Evolutionary conservation across 352 stramenopile genomes (phyloP).

Genomic region (Blastocystis sp.): DNA sequence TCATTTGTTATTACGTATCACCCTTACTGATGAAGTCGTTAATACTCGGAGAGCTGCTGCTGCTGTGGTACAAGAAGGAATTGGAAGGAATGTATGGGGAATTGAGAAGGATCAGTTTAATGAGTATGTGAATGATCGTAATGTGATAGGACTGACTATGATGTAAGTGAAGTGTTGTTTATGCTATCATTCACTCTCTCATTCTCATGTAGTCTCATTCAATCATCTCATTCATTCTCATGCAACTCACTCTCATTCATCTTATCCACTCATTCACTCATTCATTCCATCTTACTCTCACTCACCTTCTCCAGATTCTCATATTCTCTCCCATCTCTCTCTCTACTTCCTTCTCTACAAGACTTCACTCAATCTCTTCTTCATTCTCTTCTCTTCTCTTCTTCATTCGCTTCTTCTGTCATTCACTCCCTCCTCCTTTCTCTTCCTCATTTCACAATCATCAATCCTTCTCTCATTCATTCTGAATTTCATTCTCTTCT

Average conservation of each 20-base stretch:
- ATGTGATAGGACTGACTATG: background rate
- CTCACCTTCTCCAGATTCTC: no score
- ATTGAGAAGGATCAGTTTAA: background rate
- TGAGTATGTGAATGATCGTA: background rate
- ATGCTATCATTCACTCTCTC: background rate
- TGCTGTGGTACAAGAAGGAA: slow-evolving; percentile 9
- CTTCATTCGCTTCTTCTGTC: background rate
- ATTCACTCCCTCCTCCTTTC: background rate
- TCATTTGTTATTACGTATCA: background rate
- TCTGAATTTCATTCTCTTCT: no score
- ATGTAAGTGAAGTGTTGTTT: background rate
- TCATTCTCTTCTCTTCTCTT: background rate
- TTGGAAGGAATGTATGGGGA: background rate
- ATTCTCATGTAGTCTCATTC: background rate
- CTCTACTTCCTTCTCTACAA: background rate
- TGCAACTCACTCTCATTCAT: no score
- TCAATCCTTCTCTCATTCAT: background rate
- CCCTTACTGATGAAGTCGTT: background rate
- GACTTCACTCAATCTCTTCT: background rate
- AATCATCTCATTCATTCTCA: no score
- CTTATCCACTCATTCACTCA: no score
- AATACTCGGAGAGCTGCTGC: background rate
- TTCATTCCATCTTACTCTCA: no score
- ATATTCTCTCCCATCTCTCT: background rate
- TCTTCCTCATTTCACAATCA: background rate